Base-by-base conservation (phyloP, 2,329 filamentous ascomycete species). In the Xylariaceae sp. region DNA sequence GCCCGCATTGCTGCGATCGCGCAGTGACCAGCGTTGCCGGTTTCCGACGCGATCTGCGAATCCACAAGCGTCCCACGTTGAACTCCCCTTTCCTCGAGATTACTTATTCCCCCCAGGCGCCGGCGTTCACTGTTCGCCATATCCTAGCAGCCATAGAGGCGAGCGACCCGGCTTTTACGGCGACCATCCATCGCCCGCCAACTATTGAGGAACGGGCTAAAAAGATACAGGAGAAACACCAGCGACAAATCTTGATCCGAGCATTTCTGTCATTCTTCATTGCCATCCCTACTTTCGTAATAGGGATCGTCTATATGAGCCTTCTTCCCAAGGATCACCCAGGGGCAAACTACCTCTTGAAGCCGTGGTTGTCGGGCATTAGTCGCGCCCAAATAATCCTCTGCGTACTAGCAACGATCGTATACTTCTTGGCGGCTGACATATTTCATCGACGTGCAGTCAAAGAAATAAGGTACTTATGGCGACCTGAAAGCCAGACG, bases 291-390 rank as follows among this genome's bases (percentile, higher is more conserved):
- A 90, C 90, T 0, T 92, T 97, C 66, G 72, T 96, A 54, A 85
- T 97, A 45, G 92, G 93, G 2, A 90, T 97, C 56, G 86, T 96
- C 1, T 96, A 90, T 75, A 97, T 96, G 92, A 90, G 83, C 62
- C 79, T 97, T 1, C 81, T 96, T 0, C 77, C 87, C 0, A 72
- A 79, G 2, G 73, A 78, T 1, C 82, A 92, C 65, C 65, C 73
- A 0, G 79, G 80, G 10, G 85, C 86, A 58, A 77, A 78, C 62
- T 90, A 84, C 66, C 75, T 95, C 50, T 92, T 91, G 82, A 72
- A 80, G 62, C 84, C 86, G 0, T 87, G 90, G 78, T 83, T 81
- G 65, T 84, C 82, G 2, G 90, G 90, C 0, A 86, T 92, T 56
- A 90, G 84, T 64, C 85, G 91, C 18, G 81, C 88, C 4, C 89